Evolutionary conservation across 2,329 filamentous ascomycete genomes (phyloP).

Genomic region (Cyphellophora attinorum): DNA sequence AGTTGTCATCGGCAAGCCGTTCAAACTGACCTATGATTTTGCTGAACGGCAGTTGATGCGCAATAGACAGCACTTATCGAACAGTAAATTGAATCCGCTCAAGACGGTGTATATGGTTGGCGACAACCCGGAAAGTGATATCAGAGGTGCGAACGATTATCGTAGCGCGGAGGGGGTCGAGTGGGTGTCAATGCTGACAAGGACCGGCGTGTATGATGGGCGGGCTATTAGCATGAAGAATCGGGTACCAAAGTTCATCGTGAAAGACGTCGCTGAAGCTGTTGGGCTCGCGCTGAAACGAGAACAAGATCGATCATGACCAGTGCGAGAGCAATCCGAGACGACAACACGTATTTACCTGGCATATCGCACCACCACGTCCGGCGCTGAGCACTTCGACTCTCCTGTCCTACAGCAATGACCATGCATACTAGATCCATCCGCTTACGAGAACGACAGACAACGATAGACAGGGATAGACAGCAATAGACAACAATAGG

Average conservation of each 20-base stretch:
- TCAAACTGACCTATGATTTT: conserved; percentile 66
- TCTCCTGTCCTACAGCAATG: too few species aligned
- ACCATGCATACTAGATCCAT: too few species aligned
- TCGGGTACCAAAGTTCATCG: not conserved
- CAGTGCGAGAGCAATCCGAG: too few species aligned
- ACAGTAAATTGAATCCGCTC: conserved; percentile 36
- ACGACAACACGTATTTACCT: too few species aligned
- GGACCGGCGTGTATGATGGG: conserved; percentile 62
- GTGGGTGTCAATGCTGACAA: conserved; percentile 42
- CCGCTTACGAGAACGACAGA: too few species aligned
- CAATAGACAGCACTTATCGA: conserved; percentile 44
- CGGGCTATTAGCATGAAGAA: not conserved
- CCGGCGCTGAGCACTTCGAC: too few species aligned
- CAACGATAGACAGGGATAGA: too few species aligned
- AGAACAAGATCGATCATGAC: too few species aligned
- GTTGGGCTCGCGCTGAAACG: not conserved
- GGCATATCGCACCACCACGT: too few species aligned
- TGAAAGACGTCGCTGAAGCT: not conserved
- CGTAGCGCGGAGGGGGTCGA: conserved; percentile 55
- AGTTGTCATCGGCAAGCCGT: conserved; percentile 75
- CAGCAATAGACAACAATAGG: too few species aligned
- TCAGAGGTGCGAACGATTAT: conserved; percentile 74
- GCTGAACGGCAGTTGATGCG: conserved; percentile 64
- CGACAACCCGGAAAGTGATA: conserved; percentile 82
- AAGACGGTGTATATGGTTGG: conserved; percentile 87